These are phyloP conservation scores for Paspalum vaginatum DNA, from an alignment of 176 grass and related monocot genomes.

Conservation along the genomic window DNA sequence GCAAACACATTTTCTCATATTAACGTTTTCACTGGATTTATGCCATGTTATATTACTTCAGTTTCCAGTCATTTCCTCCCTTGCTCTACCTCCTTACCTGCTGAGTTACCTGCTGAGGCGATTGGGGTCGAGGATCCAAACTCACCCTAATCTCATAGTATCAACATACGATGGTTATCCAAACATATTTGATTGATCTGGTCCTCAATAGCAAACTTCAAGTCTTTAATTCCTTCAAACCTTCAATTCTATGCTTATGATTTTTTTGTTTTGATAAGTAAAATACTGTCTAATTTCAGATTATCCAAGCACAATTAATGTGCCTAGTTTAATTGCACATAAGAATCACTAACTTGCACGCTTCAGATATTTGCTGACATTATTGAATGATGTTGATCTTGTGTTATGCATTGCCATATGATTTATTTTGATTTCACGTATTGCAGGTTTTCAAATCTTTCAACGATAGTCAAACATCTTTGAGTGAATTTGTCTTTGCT, in stretches of 20 bases:
- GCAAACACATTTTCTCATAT: slow-evolving; percentile 12
- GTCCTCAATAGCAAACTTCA: background rate
- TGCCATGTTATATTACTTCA: slow-evolving; percentile 22
- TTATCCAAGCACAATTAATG: background rate
- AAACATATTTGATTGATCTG: background rate
- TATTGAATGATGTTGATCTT: slow-evolving; percentile 20
- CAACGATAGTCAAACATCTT: slow-evolving; percentile 55
- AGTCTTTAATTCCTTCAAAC: background rate
- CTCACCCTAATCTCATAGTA: background rate
- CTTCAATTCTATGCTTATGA: background rate
- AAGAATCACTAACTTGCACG: slow-evolving; percentile 25
- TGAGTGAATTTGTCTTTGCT: slow-evolving; percentile 68
- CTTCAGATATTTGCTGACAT: background rate
- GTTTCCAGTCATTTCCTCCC: slow-evolving; percentile 5
- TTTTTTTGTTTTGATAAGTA: background rate
- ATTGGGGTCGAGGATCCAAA: background rate
- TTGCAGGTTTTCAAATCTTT: slow-evolving; percentile 74
- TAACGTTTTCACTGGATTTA: slow-evolving; percentile 4
- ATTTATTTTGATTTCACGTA: slow-evolving; percentile 31
- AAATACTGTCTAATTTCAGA: background rate
- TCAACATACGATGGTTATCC: background rate
- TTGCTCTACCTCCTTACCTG: background rate
- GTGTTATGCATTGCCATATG: slow-evolving; percentile 33
- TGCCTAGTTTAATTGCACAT: slow-evolving; percentile 35
- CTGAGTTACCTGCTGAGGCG: too few relatives aligned